Evolutionary conservation across 305 asterid genomes (phyloP).

Genomic region (Fraxinus nigra): DNA sequence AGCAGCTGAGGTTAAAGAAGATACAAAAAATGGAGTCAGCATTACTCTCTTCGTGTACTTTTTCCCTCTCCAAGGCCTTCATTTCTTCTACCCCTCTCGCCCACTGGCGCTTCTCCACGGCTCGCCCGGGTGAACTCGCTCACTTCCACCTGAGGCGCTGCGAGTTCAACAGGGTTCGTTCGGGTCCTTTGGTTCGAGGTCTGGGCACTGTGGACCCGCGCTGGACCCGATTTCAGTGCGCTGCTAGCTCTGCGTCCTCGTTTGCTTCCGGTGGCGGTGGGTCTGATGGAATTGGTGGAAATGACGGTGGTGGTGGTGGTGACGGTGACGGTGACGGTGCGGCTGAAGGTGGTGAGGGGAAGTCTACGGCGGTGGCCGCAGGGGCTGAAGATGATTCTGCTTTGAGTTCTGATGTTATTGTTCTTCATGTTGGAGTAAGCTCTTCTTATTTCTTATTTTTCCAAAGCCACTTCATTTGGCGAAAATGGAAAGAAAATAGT

Average conservation of each 20-base stretch:
- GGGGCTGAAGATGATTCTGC: constrained; percentile 59
- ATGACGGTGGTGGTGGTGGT: constrained; percentile 42
- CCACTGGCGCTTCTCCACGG: constrained; percentile 41
- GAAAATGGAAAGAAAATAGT: not conserved
- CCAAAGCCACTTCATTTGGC: not conserved
- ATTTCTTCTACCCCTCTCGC: constrained; percentile 38
- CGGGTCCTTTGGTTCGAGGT: constrained; percentile 26
- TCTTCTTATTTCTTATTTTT: not conserved
- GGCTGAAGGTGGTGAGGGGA: constrained; percentile 52
- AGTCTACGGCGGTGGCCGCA: constrained; percentile 49
- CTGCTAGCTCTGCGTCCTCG: constrained; percentile 50
- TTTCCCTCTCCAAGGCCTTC: constrained; percentile 40
- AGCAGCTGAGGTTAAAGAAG: not conserved
- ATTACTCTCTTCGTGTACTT: constrained; percentile 34
- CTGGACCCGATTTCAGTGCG: constrained; percentile 40
- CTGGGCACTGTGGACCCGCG: constrained; percentile 20
- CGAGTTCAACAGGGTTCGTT: constrained; percentile 30
- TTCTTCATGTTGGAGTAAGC: constrained; percentile 89
- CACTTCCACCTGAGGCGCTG: constrained; percentile 34
- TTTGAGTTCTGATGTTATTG: constrained; percentile 71
- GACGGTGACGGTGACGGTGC: constrained; percentile 52
- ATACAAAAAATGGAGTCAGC: constrained; percentile 38
- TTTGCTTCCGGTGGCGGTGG: constrained; percentile 72
- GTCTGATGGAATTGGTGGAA: constrained; percentile 49
- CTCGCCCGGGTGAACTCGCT: constrained; percentile 32